These are phyloP conservation scores for Dothideomycetes sp. DNA, from an alignment of 2,329 filamentous ascomycete genomes.

Conservation along the genomic window DNA sequence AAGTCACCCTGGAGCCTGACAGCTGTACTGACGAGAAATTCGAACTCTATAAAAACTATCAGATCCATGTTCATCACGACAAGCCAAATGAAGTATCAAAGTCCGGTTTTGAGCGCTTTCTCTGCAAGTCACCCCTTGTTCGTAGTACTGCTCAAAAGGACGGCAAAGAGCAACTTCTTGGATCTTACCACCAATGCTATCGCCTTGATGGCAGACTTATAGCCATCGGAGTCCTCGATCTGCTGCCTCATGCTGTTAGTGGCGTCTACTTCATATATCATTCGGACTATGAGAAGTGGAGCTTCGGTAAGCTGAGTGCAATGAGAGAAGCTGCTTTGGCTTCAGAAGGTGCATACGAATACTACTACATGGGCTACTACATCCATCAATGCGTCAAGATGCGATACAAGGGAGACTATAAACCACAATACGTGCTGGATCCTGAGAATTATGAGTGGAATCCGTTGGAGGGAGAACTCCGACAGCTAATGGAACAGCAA, in stretches of 20 bases:
- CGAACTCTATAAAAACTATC: slow-evolving; percentile 63
- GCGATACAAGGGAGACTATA: slow-evolving; percentile 75
- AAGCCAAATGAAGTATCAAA: slow-evolving; percentile 48
- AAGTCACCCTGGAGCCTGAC: slow-evolving; percentile 61
- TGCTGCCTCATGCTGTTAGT: slow-evolving; percentile 67
- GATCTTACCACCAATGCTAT: slow-evolving; percentile 76
- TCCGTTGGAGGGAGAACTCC: slow-evolving; percentile 24
- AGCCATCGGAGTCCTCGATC: slow-evolving; percentile 66
- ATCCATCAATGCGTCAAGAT: slow-evolving; percentile 76
- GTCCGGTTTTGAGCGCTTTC: slow-evolving; percentile 58
- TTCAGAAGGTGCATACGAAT: slow-evolving; percentile 58
- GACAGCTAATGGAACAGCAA: slow-evolving; percentile 41
- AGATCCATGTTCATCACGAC: slow-evolving; percentile 64
- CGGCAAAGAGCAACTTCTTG: slow-evolving; percentile 48
- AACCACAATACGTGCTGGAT: slow-evolving; percentile 64
- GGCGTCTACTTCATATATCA: slow-evolving; percentile 80
- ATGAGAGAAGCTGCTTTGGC: slow-evolving; percentile 64
- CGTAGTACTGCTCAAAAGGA: slow-evolving; percentile 38
- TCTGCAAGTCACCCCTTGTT: slow-evolving; percentile 60
- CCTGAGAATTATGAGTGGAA: slow-evolving; percentile 37
- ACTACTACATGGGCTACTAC: slow-evolving; percentile 79
- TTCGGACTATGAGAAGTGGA: slow-evolving; percentile 59
- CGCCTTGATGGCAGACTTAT: slow-evolving; percentile 66
- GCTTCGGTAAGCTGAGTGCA: slow-evolving; percentile 67
- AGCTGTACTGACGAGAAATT: slow-evolving; percentile 69